A percentile compares a stretch with the other conserved stretches of the same genome.
Conservation (phyloP, 129 eudicot species). For the Deinandra increscens region DNA sequence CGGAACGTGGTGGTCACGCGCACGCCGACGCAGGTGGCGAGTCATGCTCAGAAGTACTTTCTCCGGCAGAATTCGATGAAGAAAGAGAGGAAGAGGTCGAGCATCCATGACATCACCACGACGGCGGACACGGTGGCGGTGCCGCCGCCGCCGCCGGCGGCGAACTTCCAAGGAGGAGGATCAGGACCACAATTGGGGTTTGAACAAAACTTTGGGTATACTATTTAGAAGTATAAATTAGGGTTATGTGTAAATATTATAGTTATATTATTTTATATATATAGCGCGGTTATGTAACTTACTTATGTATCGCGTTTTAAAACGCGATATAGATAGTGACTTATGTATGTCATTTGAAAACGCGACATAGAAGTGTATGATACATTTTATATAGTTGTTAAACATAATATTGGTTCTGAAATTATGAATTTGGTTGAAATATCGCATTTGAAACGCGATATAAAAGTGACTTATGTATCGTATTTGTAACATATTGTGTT, state of each 20-base stretch:
- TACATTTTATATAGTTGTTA: too few relatives aligned
- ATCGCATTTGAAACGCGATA: too few relatives aligned
- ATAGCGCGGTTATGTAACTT: neutral
- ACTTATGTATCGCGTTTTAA: too few relatives aligned
- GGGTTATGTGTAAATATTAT: conserved; percentile 14
- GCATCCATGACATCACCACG: conserved; percentile 73
- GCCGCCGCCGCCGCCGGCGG: conserved; percentile 33
- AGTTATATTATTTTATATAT: too few relatives aligned
- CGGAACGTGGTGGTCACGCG: conserved; percentile 65
- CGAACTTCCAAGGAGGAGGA: conserved; percentile 33
- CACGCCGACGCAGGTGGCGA: conserved; percentile 74
- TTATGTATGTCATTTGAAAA: too few relatives aligned
- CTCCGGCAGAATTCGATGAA: conserved; percentile 62
- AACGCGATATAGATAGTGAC: too few relatives aligned
- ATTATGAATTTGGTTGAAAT: too few relatives aligned
- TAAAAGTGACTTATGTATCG: too few relatives aligned
- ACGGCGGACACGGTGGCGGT: conserved; percentile 36
- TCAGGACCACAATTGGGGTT: conserved; percentile 30
- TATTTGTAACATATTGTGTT: too few relatives aligned
- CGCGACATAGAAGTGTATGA: too few relatives aligned
- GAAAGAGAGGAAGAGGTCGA: conserved; percentile 70
- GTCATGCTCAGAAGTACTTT: conserved; percentile 71
- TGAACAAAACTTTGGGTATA: conserved; percentile 35
- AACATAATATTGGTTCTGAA: too few relatives aligned
- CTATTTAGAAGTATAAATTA: neutral